Percentiles rank a stretch among this genome's conserved stretches.
Conservation (phyloP, 768 basidiomycete species). For the Amanita jacksonii region DNA sequence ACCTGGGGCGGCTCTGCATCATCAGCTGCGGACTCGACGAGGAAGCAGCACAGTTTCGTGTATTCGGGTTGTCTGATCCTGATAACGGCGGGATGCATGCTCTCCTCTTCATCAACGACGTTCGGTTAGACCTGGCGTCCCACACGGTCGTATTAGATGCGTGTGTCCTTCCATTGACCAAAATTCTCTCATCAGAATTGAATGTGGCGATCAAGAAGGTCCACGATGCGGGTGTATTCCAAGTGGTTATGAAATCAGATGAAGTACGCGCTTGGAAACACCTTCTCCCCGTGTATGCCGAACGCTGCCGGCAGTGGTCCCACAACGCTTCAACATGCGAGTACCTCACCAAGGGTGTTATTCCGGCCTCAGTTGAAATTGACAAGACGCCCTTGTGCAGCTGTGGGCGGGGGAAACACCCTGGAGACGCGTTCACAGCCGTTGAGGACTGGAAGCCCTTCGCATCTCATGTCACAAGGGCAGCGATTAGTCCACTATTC, state of each 20-base stretch:
- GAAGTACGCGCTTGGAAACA: slow-evolving; percentile 22
- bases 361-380: slow-evolving; percentile 16
- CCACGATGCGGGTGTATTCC: slow-evolving; percentile 2
- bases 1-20: slow-evolving; percentile 7
- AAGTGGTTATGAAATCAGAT: slow-evolving; percentile 13
- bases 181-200: background rate
- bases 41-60: background rate
- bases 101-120: slow-evolving; percentile 34
- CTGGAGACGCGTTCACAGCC: slow-evolving; percentile 11
- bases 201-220: background rate
- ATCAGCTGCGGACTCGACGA: background rate
- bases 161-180: slow-evolving; percentile 32
- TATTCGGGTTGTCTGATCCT: slow-evolving; percentile 17
- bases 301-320: slow-evolving; percentile 19
- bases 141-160: slow-evolving; percentile 45
- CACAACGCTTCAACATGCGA: slow-evolving; percentile 19
- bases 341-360: slow-evolving; percentile 12
- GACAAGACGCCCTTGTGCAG: slow-evolving; percentile 19
- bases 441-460: slow-evolving; percentile 15
- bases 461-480: slow-evolving; percentile 18
- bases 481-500: slow-evolving; percentile 19
- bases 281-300: slow-evolving; percentile 21
- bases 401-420: slow-evolving; percentile 21
- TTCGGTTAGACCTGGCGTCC: slow-evolving; percentile 38
- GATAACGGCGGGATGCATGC: slow-evolving; percentile 20